Base-by-base conservation (phyloP, 108 stramenopile genomes). In the Schizochytrium sp. region DNA sequence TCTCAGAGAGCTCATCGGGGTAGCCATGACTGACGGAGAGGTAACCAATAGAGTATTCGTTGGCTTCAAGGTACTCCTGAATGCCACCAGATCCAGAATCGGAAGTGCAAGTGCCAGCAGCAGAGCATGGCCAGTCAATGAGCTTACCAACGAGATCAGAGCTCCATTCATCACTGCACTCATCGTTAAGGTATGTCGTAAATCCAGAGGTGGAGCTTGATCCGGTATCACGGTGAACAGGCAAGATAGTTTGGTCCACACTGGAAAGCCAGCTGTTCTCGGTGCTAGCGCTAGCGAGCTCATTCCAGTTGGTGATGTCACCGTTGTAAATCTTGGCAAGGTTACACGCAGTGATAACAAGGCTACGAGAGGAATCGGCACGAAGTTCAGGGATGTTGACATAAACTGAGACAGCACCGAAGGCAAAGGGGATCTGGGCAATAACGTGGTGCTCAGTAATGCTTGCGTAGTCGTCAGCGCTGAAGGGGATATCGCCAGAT, bases 11-110 rank as follows among this genome's bases (percentile, higher is more conserved):
- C n/a, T 88, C 89, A 46, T 94, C 95, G 38, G 91, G 91, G 58
- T 91, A 90, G 88, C 96, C 97, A 76, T 97, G 97, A 13, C 95
- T 95, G 55, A 93, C 88, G 58, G 96, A 96, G 87, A 97, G 93
- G 93, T 96, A 97, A 3, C 96, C 96, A 61, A 97, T 96, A 19
- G 96, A 91, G 46, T 95, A 95, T 19, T 56, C 87, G 58, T 91
- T 95, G 2, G 92, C 92, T 2, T 76, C 47, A 56, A 97, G 92
- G 87, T 95, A 95, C 3, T 89, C 87, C 12, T 94, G 93, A 94
- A 97, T 95, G 19, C 93, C 91, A 50, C 92, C 94, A 47, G 92
- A 93, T 61, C 97, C 97, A 61, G 95, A 92, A 5, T 57, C 87
- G 57, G 87, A 87, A 7, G 5, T 19, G 57, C 87, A 59, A 88